phyloP scores from a whole-genome alignment of 1,139 yeast species.

The Diutina scorzettiae region DNA sequence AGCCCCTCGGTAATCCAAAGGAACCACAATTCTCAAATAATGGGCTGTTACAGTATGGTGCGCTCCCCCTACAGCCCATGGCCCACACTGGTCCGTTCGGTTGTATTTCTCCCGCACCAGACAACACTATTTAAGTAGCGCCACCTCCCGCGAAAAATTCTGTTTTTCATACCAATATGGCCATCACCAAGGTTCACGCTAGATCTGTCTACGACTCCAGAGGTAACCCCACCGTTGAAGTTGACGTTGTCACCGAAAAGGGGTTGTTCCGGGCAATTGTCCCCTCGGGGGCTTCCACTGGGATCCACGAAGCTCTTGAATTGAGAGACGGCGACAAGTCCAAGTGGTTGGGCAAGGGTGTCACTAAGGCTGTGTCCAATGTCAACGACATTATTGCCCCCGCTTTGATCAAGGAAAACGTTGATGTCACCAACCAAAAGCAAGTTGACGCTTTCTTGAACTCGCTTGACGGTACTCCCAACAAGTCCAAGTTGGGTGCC shows the following conservation, averaged over 20 bases:
- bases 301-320: constrained; percentile 90
- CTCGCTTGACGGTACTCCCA: constrained; percentile 81
- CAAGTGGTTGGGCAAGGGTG: constrained; percentile 96
- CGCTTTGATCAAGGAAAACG: constrained; percentile 60
- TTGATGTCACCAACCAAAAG: constrained; percentile 69
- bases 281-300: constrained; percentile 96
- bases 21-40: too few species aligned
- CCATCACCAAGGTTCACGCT: constrained; percentile 55
- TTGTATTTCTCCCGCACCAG: neutral
- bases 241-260: constrained; percentile 73
- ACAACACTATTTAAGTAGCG: constrained; percentile 1
- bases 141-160: neutral
- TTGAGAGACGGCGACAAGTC: constrained; percentile 90
- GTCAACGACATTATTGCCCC: constrained; percentile 87
- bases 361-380: constrained; percentile 79
- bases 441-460: constrained; percentile 70
- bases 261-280: constrained; percentile 89
- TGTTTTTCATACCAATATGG: constrained; percentile 14
- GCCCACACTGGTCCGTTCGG: constrained; percentile 2
- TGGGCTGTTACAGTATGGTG: too few species aligned
- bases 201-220: constrained; percentile 96
- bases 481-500: constrained; percentile 92
- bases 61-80: neutral
- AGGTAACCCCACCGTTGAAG: constrained; percentile 98
- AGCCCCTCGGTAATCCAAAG: too few species aligned